These are phyloP conservation scores for Rhodofomes roseus DNA, from an alignment of 1,284 basidiomycete species.

Conservation along the genomic window DNA sequence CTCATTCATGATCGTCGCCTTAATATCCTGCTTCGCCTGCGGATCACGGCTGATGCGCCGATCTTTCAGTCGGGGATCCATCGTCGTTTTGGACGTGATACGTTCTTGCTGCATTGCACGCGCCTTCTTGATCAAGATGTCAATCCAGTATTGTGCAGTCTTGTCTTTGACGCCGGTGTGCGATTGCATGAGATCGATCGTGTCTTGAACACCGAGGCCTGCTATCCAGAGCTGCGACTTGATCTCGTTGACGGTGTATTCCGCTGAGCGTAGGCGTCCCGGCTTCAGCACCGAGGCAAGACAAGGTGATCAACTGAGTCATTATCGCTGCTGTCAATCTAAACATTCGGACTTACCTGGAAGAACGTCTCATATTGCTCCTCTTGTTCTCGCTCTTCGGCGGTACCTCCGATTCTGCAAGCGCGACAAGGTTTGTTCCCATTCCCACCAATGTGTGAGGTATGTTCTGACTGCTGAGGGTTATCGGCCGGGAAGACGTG, in stretches of 20 bases:
- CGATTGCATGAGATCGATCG: constrained; percentile 18
- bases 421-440: constrained; percentile 36
- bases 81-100: not conserved
- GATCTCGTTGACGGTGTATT: constrained; percentile 18
- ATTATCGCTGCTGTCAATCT: too few species aligned
- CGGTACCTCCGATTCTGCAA: constrained; percentile 22
- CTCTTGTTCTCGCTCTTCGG: constrained; percentile 20
- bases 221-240: constrained; percentile 22
- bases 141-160: constrained; percentile 30
- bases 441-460: constrained; percentile 35
- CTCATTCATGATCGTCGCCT: constrained; percentile 9
- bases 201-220: constrained; percentile 12
- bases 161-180: constrained; percentile 34
- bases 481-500: constrained; percentile 37
- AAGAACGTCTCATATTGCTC: constrained; percentile 28
- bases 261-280: constrained; percentile 10
- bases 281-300: not conserved
- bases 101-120: constrained; percentile 10
- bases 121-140: constrained; percentile 19
- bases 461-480: constrained; percentile 40
- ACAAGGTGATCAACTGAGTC: too few species aligned
- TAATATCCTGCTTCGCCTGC: constrained; percentile 9
- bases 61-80: constrained; percentile 1
- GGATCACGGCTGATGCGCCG: constrained; percentile 11
- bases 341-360: too few species aligned